Evolutionary conservation across 371 early-diverging fungal species (phyloP).

Genomic region (Mucor lusitanicus): DNA sequence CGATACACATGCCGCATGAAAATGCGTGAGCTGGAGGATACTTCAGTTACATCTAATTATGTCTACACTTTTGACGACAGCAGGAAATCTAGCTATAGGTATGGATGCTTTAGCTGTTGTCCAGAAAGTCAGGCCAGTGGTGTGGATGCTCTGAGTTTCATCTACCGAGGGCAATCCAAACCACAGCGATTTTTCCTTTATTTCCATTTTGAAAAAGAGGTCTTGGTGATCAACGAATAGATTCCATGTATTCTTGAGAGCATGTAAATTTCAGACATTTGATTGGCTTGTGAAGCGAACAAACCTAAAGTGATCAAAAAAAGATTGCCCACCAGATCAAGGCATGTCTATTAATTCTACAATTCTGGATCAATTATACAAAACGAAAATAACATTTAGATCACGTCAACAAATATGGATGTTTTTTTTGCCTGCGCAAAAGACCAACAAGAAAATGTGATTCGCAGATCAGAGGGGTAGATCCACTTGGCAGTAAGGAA

Average conservation of each 20-base stretch:
- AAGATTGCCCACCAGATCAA: background rate
- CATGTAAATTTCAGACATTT: background rate
- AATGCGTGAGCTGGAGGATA: no score
- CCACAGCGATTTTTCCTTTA: background rate
- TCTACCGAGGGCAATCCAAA: background rate
- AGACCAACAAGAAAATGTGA: background rate
- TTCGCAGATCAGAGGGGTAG: no score
- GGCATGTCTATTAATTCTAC: background rate
- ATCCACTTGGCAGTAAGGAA: no score
- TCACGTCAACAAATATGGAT: background rate
- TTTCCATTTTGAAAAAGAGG: background rate
- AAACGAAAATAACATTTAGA: no score
- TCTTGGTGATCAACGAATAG: background rate
- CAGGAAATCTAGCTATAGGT: no score
- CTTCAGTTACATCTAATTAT: no score
- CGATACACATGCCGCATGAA: no score
- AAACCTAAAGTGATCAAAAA: background rate
- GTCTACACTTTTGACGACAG: no score
- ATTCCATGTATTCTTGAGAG: background rate
- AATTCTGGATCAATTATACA: background rate
- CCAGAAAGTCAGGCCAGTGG: no score
- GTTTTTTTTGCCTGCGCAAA: background rate
- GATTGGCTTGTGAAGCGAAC: background rate
- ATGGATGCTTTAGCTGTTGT: no score
- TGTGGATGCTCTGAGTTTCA: background rate